Base-by-base conservation (phyloP, 371 early-diverging fungal genomes). In the Apophysomyces variabilis region DNA sequence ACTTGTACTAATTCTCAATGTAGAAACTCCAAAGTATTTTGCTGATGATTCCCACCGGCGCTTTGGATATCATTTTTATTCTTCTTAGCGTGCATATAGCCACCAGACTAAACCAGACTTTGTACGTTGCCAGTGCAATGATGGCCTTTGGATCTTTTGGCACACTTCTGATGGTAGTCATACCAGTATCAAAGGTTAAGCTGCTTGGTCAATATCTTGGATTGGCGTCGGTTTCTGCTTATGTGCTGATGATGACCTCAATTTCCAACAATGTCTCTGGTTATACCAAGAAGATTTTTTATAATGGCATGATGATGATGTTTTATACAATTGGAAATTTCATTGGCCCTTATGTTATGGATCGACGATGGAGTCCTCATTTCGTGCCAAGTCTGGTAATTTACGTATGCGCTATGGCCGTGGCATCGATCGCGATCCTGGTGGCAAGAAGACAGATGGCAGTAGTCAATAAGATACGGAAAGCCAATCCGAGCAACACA, bases 331-430 rank as follows among this genome's bases (percentile, higher is more conserved):
- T 70, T 38, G 73, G 69, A 18, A 70, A 70, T 58, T 65, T 66
- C 58, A 41, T 41, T 5, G 41, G 41, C 9, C 73, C 73, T 36
- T 57, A 67, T 36, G 66, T 74, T 39, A 73, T 77, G 70, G 65
- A 70, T n/a, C 38, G 38, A 9, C 47, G 61, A 45, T 65, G 60
- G 18, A 63, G 60, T 12, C 78, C 78, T 21, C 44, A 38, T 4
- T 81, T 78, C 36, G 67, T 74, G 11, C 74, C 75, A 26, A 74
- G 75, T 46, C 75, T 77, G 72, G 54, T 72, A 4, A 70, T 47
- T 1, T 73, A 67, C 38, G 62, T 57, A 16, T 62, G 43, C 14
- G 60, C 67, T 4, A 64, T 58, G 16, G 44, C 37, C 9, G n/a
- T 68, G 0, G 60, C 57, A 7, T 66, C 69, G 21, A 13, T 65